Conservation (phyloP, 2,329 filamentous ascomycete genomes). For the Ophiostoma sp. region DNA sequence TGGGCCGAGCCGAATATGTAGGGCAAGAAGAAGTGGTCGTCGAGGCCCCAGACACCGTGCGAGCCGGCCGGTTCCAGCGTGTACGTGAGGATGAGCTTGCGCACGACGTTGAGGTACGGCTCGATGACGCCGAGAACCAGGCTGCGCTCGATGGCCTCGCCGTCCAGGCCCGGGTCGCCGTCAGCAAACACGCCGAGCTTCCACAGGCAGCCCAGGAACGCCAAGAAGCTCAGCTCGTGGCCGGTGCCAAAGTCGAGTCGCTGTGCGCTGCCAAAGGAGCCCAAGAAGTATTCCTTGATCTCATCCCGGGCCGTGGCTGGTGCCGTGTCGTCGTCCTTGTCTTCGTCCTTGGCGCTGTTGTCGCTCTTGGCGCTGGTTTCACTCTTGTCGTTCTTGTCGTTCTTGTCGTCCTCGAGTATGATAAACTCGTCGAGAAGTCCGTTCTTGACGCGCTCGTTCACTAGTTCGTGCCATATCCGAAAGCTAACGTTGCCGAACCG, state of each 20-base stretch:
- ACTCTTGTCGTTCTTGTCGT: background rate
- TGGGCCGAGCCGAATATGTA: constrained; percentile 96
- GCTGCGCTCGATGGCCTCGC: constrained; percentile 61
- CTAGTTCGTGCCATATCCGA: constrained; percentile 69
- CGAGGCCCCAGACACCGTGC: constrained; percentile 97
- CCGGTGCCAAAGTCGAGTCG: constrained; percentile 93
- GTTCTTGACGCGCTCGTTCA: constrained; percentile 53
- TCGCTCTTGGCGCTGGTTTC: background rate
- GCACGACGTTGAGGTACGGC: constrained; percentile 75
- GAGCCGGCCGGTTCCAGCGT: constrained; percentile 92
- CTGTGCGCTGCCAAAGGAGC: constrained; percentile 81
- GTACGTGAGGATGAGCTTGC: constrained; percentile 80
- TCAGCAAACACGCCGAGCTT: constrained; percentile 74
- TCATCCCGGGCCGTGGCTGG: constrained; percentile 47
- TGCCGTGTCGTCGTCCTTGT: constrained; percentile 15
- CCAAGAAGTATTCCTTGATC: constrained; percentile 71
- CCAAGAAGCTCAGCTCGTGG: constrained; percentile 90
- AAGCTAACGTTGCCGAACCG: constrained; percentile 92
- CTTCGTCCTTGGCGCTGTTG: background rate
- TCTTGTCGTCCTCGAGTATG: constrained; percentile 23
- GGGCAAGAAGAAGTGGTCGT: constrained; percentile 89
- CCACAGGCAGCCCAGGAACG: constrained; percentile 86
- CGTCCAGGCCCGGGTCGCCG: constrained; percentile 34
- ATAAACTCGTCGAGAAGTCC: constrained; percentile 54
- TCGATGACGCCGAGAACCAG: constrained; percentile 81